Conservation (phyloP, 192 early-diverging fungal genomes). For the Podila horticola region DNA sequence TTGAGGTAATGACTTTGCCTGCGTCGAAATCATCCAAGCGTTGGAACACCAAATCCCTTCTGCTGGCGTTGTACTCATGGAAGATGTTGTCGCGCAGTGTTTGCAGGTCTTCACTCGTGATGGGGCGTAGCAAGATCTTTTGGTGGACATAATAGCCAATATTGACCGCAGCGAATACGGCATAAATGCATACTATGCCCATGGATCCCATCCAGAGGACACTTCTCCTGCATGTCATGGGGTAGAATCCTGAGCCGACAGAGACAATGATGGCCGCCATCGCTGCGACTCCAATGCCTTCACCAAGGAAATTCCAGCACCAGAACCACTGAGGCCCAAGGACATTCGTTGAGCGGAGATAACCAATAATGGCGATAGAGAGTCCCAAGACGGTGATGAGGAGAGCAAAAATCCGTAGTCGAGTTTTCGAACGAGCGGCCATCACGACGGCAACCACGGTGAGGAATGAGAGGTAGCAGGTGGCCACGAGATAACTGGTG, state of each 20-base stretch:
- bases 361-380: conserved; percentile 7
- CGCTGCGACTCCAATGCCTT: conserved; percentile 12
- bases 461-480: conserved; percentile 21
- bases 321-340: conserved; percentile 9
- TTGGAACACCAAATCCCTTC: too few relatives aligned
- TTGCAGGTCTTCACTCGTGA: background rate
- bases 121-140: conserved; percentile 1
- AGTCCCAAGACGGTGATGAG: conserved; percentile 7
- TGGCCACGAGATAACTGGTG: conserved; percentile 11
- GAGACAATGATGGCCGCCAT: conserved; percentile 21
- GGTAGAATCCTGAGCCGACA: conserved; percentile 39
- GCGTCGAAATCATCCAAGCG: background rate
- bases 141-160: conserved; percentile 10
- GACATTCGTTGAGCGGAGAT: background rate
- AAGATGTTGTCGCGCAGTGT: background rate
- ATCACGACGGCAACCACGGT: conserved; percentile 15
- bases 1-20: background rate
- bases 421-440: conserved; percentile 23
- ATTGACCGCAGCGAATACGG: conserved; percentile 8
- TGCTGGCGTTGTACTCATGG: background rate
- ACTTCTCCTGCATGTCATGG: conserved; percentile 15
- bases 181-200: conserved; percentile 9
- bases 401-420: conserved; percentile 12
- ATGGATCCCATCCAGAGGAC: conserved; percentile 26
- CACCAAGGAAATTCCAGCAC: conserved; percentile 32